Conservation (phyloP, 2,329 filamentous ascomycete genomes). For the Ophiostoma montium region DNA sequence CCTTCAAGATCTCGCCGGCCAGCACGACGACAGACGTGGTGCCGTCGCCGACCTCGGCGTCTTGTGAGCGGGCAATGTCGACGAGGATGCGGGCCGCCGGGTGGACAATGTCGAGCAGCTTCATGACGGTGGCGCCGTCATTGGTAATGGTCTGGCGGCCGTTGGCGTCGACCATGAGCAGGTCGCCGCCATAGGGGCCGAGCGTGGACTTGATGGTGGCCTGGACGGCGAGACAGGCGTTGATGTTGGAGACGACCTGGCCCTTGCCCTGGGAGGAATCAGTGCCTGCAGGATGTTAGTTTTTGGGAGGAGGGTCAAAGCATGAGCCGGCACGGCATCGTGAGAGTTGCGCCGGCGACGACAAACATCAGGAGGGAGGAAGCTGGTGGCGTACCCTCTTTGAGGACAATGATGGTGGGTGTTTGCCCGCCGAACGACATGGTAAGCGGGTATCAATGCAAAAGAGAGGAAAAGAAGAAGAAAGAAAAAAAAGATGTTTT, state of each 20-base stretch:
- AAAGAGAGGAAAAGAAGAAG: not conserved
- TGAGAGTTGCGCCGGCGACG: not conserved
- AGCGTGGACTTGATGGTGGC: constrained; percentile 90
- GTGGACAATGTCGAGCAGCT: constrained; percentile 97
- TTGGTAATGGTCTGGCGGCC: constrained; percentile 97
- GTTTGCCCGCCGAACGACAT: constrained; percentile 98
- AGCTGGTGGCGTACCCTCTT: constrained; percentile 56
- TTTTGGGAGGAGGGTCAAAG: constrained; percentile 10
- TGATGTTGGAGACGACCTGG: constrained; percentile 96
- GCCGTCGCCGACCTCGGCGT: constrained; percentile 95
- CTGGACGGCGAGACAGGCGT: constrained; percentile 92
- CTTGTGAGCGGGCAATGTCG: constrained; percentile 96
- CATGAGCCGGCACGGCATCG: too few species aligned
- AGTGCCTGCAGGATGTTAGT: constrained; percentile 54
- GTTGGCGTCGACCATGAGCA: constrained; percentile 91
- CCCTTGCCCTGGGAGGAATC: constrained; percentile 95
- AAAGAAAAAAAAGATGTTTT: not conserved
- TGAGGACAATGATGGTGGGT: constrained; percentile 94
- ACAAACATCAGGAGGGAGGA: not conserved
- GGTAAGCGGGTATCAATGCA: constrained; percentile 15
- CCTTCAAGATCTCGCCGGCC: constrained; percentile 94
- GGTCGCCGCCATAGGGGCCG: constrained; percentile 90
- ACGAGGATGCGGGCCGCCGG: constrained; percentile 93
- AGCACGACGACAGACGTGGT: constrained; percentile 95
- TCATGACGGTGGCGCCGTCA: constrained; percentile 98